Percentiles rank a stretch among this genome's conserved stretches.
phyloP scores from a whole-genome alignment of 306 rosid genomes.

The Lathyrus aphaca region DNA sequence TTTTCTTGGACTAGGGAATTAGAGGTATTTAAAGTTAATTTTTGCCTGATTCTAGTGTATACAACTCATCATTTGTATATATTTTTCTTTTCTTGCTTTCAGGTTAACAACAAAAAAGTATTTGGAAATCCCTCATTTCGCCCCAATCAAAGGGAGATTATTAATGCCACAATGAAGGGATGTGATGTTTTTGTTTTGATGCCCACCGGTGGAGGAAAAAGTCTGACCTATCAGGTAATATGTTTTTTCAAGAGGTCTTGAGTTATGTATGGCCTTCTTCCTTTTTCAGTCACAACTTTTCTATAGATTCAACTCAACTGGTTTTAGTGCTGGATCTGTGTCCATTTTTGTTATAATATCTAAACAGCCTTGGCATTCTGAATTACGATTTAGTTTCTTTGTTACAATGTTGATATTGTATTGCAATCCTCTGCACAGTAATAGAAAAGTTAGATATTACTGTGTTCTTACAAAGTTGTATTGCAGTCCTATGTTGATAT shows the following conservation, averaged over 20 bases:
- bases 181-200: conserved; percentile 94
- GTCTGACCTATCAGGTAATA: conserved; percentile 96
- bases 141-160: conserved; percentile 97
- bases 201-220: conserved; percentile 99
- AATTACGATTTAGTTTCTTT: conserved; percentile 27
- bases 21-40: conserved; percentile 65
- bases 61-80: conserved; percentile 33
- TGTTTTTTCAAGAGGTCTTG: conserved; percentile 29
- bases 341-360: conserved; percentile 23
- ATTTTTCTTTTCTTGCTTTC: conserved; percentile 37
- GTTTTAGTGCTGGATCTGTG: conserved; percentile 29
- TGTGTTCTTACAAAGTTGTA: conserved; percentile 37
- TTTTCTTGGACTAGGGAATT: conserved; percentile 82
- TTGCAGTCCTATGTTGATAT: not conserved
- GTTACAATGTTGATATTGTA: conserved; percentile 17
- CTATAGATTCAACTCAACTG: conserved; percentile 18
- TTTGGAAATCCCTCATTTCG: conserved; percentile 99
- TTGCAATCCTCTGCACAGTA: conserved; percentile 25
- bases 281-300: conserved; percentile 28
- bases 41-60: conserved; percentile 33
- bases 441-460: conserved; percentile 27
- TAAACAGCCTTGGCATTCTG: conserved; percentile 19
- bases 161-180: conserved; percentile 96
- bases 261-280: conserved; percentile 27
- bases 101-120: conserved; percentile 91